These are phyloP conservation scores for Tubosaeta sp. DNA, from an alignment of 768 basidiomycete species.

Conservation along the genomic window DNA sequence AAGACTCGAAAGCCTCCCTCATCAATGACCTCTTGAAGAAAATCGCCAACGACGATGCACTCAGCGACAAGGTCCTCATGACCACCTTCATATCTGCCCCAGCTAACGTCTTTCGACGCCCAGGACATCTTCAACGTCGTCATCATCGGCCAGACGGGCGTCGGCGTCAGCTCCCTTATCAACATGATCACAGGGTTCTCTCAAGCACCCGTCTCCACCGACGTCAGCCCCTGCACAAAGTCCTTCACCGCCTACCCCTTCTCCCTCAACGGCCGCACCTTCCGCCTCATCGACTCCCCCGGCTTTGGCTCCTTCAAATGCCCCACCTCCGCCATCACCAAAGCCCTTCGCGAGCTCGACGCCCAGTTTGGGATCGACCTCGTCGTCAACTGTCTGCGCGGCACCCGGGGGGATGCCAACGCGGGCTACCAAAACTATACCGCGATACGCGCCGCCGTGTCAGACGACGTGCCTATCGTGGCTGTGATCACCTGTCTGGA, in stretches of 20 bases:
- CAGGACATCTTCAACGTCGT: conserved; percentile 29
- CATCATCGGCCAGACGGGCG: conserved; percentile 29
- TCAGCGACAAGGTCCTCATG: conserved; percentile 15
- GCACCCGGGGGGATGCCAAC: conserved; percentile 27
- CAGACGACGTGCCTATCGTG: conserved; percentile 31
- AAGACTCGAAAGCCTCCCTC: conserved; percentile 22
- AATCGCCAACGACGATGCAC: conserved; percentile 18
- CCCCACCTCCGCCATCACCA: conserved; percentile 19
- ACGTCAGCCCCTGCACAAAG: conserved; percentile 28
- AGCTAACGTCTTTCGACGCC: neutral
- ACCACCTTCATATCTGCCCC: neutral
- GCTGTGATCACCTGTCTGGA: conserved; percentile 30
- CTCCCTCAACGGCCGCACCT: conserved; percentile 24
- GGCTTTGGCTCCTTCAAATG: conserved; percentile 28
- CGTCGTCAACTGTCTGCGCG: conserved; percentile 26
- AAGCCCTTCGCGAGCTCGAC: conserved; percentile 27
- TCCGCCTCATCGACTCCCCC: conserved; percentile 29
- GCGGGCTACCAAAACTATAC: conserved; percentile 26
- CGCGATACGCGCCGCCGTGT: conserved; percentile 26
- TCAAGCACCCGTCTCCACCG: conserved; percentile 22
- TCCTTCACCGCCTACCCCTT: conserved; percentile 22
- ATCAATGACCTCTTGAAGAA: conserved; percentile 22
- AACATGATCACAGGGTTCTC: conserved; percentile 32
- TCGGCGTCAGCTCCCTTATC: conserved; percentile 39
- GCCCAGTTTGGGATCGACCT: conserved; percentile 25